Evolutionary conservation across 2,329 filamentous ascomycete species (phyloP), one percentile per base, ranked within the genome.

Genomic region (Lojkania enalia): DNA sequence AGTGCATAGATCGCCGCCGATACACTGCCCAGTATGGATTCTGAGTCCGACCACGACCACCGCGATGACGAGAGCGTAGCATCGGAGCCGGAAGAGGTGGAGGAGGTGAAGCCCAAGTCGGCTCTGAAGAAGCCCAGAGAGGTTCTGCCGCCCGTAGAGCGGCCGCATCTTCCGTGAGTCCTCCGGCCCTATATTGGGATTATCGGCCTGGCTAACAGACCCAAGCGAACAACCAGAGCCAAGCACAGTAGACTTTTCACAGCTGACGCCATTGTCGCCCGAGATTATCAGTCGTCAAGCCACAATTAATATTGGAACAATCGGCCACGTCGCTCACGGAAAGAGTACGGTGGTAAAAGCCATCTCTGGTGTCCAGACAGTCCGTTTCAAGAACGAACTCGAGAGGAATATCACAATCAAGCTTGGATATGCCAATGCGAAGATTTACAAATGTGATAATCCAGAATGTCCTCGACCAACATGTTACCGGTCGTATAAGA

Each of bases 391-490:
- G 87, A 99, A 97, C 78, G 94, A 99, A 77, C 78, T 96, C 76
- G 95, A 97, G 77, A 83, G 94, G 68, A 99, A 99, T 74, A 99
- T 99, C 68, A 99, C 94, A 66, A 99, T 99, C 80, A 99, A 99
- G 84, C 83, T 99, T 64, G 94, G 94, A 71, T 99, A 99, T 73
- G 94, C 94, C 72, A 99, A 99, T 74, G 94, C 94, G 64, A 97
- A 99, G 77, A 91, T 99, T 73, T 99, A 97, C 85, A 89, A 96
- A 81, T 99, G 94, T 74, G 90, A 96, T 74, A 96, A 89, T 75
- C 72, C 78, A 42, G 86, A 88, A 58, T 99, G 94, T 78, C 94
- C 94, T 48, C 83, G 94, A 63, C 94, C 94, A 54, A 91, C 88
- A 60, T 97, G 92, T 81, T 99, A 91, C 78, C 84, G 88, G 73